Percentiles rank a stretch among this genome's conserved stretches.
phyloP scores from a whole-genome alignment of 192 early-diverging fungal species.

The Coemansia brasiliensis region DNA sequence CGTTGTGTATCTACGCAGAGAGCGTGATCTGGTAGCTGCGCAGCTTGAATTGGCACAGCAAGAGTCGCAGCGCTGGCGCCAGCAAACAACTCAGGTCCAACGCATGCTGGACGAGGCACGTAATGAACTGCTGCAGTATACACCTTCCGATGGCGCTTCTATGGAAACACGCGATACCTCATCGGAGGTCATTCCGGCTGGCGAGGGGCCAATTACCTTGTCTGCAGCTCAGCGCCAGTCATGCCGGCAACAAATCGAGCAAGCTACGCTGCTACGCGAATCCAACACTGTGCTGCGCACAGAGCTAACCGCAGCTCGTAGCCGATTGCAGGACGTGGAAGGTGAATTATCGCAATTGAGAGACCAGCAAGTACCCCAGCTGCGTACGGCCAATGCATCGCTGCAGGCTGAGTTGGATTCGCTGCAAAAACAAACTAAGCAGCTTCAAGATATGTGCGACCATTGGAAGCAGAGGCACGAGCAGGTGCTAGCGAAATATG shows the following conservation, averaged over 20 bases:
- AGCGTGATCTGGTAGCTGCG: slow-evolving; percentile 70
- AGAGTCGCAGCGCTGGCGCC: slow-evolving; percentile 64
- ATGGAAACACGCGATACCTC: neutral
- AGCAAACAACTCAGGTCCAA: slow-evolving; percentile 64
- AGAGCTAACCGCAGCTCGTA: slow-evolving; percentile 49
- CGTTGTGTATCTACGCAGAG: slow-evolving; percentile 66
- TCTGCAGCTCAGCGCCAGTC: slow-evolving; percentile 61
- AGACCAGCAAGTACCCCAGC: slow-evolving; percentile 57
- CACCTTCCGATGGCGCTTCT: slow-evolving; percentile 15
- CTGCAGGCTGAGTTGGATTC: slow-evolving; percentile 65
- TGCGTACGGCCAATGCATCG: slow-evolving; percentile 37
- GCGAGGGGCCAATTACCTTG: slow-evolving; percentile 46
- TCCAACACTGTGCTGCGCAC: slow-evolving; percentile 72
- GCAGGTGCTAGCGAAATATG: slow-evolving; percentile 74
- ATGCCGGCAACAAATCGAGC: slow-evolving; percentile 67
- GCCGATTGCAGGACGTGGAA: slow-evolving; percentile 31
- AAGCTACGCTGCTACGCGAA: slow-evolving; percentile 69
- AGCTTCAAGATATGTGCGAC: slow-evolving; percentile 62
- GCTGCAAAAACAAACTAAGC: slow-evolving; percentile 52
- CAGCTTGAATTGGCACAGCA: slow-evolving; percentile 67
- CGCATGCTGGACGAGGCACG: slow-evolving; percentile 69
- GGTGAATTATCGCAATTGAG: slow-evolving; percentile 57
- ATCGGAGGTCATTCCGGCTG: slow-evolving; percentile 6
- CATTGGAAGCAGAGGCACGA: slow-evolving; percentile 73
- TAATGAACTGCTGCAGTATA: slow-evolving; percentile 52